Evolutionary conservation across 345 rosid genomes (phyloP).

Genomic region (Draba incana): DNA sequence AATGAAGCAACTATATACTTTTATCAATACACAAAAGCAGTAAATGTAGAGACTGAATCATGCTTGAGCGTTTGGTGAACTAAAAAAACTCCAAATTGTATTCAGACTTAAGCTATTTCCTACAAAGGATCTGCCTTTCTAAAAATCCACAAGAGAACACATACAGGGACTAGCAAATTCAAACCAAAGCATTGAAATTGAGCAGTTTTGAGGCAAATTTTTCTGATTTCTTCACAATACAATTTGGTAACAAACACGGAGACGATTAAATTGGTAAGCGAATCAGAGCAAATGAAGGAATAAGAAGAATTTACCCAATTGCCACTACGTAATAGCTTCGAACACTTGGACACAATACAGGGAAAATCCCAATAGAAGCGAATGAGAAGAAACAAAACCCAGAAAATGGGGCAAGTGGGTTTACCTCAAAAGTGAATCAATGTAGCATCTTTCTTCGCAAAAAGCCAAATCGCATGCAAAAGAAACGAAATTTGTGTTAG

Average conservation of each 20-base stretch:
- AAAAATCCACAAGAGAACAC: not conserved
- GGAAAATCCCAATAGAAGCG: conserved; percentile 19
- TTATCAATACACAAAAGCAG: not conserved
- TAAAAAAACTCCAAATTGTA: not conserved
- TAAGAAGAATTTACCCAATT: not conserved
- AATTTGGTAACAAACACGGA: not conserved
- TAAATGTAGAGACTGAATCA: not conserved
- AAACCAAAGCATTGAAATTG: not conserved
- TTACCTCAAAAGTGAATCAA: conserved; percentile 36
- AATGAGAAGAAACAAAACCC: not conserved
- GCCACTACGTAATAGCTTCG: conserved; percentile 10
- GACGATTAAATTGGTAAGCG: not conserved
- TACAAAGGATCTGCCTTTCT: not conserved
- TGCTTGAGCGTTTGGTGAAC: not conserved
- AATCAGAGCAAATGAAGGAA: not conserved
- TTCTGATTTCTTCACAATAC: not conserved
- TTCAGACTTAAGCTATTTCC: not conserved
- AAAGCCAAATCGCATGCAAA: conserved; percentile 32
- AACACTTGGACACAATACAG: conserved; percentile 11
- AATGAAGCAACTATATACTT: not conserved
- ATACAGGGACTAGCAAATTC: not conserved
- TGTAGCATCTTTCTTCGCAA: conserved; percentile 34
- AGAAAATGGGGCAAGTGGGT: conserved; percentile 21
- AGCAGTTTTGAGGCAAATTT: not conserved
- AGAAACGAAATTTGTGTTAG: not conserved